Conservation (phyloP, 2,329 filamentous ascomycete species). For the Blumeriella jaapii region DNA sequence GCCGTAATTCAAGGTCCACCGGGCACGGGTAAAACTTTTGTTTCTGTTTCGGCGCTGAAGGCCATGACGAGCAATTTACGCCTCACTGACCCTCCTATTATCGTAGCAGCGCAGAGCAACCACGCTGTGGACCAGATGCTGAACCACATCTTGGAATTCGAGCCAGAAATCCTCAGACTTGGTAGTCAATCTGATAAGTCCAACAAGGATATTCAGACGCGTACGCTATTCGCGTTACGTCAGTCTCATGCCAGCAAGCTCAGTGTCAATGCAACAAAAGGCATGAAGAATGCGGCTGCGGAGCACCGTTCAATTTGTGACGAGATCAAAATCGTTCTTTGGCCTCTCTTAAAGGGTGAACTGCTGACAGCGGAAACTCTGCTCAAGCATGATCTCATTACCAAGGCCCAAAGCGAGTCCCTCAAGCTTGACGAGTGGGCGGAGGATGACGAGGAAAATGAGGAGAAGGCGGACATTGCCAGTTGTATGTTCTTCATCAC, state of each 20-base stretch:
- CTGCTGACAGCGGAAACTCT: slow-evolving; percentile 46
- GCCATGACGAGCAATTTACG: slow-evolving; percentile 50
- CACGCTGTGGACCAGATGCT: slow-evolving; percentile 81
- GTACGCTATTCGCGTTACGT: slow-evolving; percentile 55
- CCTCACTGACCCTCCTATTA: slow-evolving; percentile 50
- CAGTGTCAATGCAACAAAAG: background rate
- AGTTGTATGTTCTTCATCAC: slow-evolving; percentile 15
- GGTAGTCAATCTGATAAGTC: slow-evolving; percentile 25
- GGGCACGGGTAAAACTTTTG: slow-evolving; percentile 69
- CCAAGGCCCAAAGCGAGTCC: slow-evolving; percentile 49
- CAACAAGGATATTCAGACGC: slow-evolving; percentile 50
- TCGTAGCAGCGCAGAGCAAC: slow-evolving; percentile 80
- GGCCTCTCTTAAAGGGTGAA: slow-evolving; percentile 30
- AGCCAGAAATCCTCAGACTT: slow-evolving; percentile 50
- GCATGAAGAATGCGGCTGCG: slow-evolving; percentile 5
- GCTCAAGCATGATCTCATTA: slow-evolving; percentile 44
- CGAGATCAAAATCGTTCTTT: slow-evolving; percentile 9
- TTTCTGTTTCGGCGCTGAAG: slow-evolving; percentile 61
- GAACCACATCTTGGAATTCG: slow-evolving; percentile 34
- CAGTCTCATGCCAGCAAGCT: slow-evolving; percentile 24
- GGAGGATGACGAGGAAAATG: slow-evolving; percentile 2
- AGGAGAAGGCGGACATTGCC: slow-evolving; percentile 4
- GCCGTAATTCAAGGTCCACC: slow-evolving; percentile 75
- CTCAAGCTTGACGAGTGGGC: slow-evolving; percentile 37
- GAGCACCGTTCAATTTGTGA: slow-evolving; percentile 2